Percentiles rank a stretch among this genome's conserved stretches.
These are phyloP conservation scores for Chalaropsis thielavioides DNA, from an alignment of 2,329 filamentous ascomycete species.

Conservation along the genomic window DNA sequence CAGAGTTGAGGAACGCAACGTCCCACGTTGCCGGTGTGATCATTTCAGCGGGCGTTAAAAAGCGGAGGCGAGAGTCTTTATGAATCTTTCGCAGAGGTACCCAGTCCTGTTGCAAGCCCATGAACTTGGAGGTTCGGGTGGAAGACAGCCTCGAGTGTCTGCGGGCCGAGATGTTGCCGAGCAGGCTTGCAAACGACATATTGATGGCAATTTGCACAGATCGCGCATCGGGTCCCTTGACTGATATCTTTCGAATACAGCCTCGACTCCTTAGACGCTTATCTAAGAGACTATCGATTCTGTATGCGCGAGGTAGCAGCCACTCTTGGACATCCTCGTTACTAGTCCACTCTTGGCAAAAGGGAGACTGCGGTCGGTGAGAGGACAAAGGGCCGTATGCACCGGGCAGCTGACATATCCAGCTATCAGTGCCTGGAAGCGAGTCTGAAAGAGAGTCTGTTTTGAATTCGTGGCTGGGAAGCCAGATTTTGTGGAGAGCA, in stretches of 20 bases:
- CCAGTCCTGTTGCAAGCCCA: constrained; percentile 53
- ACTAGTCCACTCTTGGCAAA: constrained; percentile 34
- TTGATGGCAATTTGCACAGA: constrained; percentile 52
- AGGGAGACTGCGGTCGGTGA: constrained; percentile 35
- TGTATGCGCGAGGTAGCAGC: constrained; percentile 55
- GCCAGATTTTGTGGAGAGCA: constrained; percentile 42
- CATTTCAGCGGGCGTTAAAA: constrained; percentile 58
- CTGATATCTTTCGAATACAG: constrained; percentile 47
- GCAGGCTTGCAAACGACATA: constrained; percentile 44
- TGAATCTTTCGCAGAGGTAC: constrained; percentile 65
- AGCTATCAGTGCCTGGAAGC: constrained; percentile 32
- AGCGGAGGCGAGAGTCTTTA: constrained; percentile 57
- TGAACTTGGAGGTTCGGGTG: constrained; percentile 25
- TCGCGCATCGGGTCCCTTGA: constrained; percentile 49
- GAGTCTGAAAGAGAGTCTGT: constrained; percentile 23
- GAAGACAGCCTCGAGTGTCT: constrained; percentile 4
- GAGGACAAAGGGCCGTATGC: constrained; percentile 30
- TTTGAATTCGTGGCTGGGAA: constrained; percentile 35
- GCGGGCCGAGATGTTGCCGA: constrained; percentile 22
- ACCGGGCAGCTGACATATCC: constrained; percentile 36
- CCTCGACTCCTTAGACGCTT: constrained; percentile 62
- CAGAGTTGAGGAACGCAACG: constrained; percentile 52
- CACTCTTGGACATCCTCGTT: constrained; percentile 38
- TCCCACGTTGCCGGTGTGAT: constrained; percentile 58
- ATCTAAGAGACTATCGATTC: constrained; percentile 47